Percentiles rank a stretch among this genome's conserved stretches.
Conservation (phyloP, 306 rosid genomes). For the Cyamopsis tetragonoloba region DNA sequence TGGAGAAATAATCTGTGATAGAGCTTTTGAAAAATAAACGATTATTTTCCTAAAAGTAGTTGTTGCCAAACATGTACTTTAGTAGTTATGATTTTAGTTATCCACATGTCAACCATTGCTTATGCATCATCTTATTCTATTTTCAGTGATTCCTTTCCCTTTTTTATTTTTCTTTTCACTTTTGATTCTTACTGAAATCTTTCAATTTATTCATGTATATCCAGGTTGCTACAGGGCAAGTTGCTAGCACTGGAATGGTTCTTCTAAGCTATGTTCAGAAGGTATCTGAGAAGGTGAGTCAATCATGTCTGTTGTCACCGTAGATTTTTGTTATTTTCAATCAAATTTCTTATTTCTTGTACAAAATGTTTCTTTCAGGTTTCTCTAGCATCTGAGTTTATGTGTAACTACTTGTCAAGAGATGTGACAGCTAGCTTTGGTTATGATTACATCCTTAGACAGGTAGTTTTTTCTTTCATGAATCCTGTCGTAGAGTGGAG, state of each 20-base stretch:
- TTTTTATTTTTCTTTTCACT: not conserved
- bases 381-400: constrained; percentile 83
- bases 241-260: constrained; percentile 94
- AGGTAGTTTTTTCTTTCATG: constrained; percentile 45
- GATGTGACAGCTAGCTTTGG: constrained; percentile 87
- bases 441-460: constrained; percentile 93
- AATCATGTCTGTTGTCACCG: not conserved
- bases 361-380: constrained; percentile 46
- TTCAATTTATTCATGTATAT: constrained; percentile 18
- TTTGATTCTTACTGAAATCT: not conserved
- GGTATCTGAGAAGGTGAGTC: constrained; percentile 88
- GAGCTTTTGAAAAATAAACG: too few relatives aligned
- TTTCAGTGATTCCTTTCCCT: not conserved
- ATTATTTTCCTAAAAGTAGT: too few relatives aligned
- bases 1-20: too few relatives aligned
- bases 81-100: constrained; percentile 15
- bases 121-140: not conserved
- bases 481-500: not conserved
- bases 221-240: constrained; percentile 96
- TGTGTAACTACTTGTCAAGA: constrained; percentile 91
- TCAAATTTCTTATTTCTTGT: not conserved
- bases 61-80: too few relatives aligned
- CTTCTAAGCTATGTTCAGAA: constrained; percentile 95
- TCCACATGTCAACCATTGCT: not conserved
- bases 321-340: constrained; percentile 9